Evolutionary conservation across 1,139 yeast genomes (phyloP), one percentile per base, ranked within the genome.

Genomic region (Pichia sp.): DNA sequence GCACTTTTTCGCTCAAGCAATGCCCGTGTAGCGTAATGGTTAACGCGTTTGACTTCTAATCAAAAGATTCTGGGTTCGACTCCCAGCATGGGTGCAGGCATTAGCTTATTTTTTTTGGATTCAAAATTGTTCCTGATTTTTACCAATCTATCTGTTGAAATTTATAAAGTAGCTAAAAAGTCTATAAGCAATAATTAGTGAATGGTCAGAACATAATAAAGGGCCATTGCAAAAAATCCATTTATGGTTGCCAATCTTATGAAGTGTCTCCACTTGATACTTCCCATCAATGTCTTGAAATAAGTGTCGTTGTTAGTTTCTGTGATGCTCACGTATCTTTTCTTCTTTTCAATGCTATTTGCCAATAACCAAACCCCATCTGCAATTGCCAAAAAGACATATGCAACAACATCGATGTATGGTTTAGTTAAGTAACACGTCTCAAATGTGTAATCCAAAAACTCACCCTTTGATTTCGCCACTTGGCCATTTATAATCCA

Each of bases 351-450:
- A 22, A 44, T 44, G 15, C 51, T 50, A 20, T 37, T 28, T 19
- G 38, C 22, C 11, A 58, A 10, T 24, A 56, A 34, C 53, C 56
- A 58, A 3, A 58, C n/a, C 1, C 56, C 53, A 27, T 59, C 58
- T 5, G 53, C 24, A 3, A 73, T 64, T 1, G 80, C 75, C 48
- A 72, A 57, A 0, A 63, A 38, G 1, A 70, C 65, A 55, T 77
- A 79, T 44, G 64, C 53, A 4, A 59, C 55, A 3, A 77, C 64
- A 52, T 76, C 76, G 28, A 65, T 50, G 56, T 77, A 77, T 2
- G 84, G 83, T 2, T 68, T 65, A 10, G 77, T 77, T 39, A 75
- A 60, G 58, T 73, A 74, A 59, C 84, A 79, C 27, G 77, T 58
- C n/a, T 67, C 60, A 55, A 73, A 75, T 5, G 56, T 52, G 51